Evolutionary conservation across 2,329 filamentous ascomycete species (phyloP).

Genomic region (Beauveria sp.): DNA sequence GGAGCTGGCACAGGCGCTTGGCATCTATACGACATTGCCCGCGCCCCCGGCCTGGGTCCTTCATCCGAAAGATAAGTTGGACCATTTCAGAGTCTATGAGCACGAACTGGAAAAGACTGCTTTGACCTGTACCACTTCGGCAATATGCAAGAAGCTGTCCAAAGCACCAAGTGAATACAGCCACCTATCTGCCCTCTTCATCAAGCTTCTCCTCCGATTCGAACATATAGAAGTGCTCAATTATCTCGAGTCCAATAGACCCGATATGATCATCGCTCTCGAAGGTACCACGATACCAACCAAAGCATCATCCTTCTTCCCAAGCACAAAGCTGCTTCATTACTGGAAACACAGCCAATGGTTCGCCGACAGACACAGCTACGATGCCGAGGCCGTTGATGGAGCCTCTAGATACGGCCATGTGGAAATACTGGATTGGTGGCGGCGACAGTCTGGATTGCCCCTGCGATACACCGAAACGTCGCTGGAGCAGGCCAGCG

Average conservation of each 20-base stretch:
- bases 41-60: constrained; percentile 69
- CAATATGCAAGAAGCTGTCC: constrained; percentile 68
- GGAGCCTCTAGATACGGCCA: constrained; percentile 81
- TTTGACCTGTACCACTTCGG: constrained; percentile 60
- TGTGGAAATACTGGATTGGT: constrained; percentile 82
- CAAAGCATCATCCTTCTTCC: constrained; percentile 82
- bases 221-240: constrained; percentile 71
- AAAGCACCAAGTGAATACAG: constrained; percentile 61
- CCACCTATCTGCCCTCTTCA: constrained; percentile 69
- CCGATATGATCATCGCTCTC: constrained; percentile 76
- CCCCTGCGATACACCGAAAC: constrained; percentile 78
- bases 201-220: constrained; percentile 89
- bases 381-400: constrained; percentile 77
- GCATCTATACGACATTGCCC: constrained; percentile 37
- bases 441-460: constrained; percentile 71
- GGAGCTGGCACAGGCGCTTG: constrained; percentile 50
- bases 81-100: constrained; percentile 64
- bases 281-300: constrained; percentile 80
- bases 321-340: constrained; percentile 74
- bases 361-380: constrained; percentile 73
- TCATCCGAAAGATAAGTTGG: constrained; percentile 50
- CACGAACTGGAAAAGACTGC: constrained; percentile 80
- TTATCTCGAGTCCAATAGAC: constrained; percentile 54
- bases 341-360: constrained; percentile 84
- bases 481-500: constrained; percentile 80